phyloP scores from a whole-genome alignment of 176 grass and related monocot species.

The Stipa capillata region DNA sequence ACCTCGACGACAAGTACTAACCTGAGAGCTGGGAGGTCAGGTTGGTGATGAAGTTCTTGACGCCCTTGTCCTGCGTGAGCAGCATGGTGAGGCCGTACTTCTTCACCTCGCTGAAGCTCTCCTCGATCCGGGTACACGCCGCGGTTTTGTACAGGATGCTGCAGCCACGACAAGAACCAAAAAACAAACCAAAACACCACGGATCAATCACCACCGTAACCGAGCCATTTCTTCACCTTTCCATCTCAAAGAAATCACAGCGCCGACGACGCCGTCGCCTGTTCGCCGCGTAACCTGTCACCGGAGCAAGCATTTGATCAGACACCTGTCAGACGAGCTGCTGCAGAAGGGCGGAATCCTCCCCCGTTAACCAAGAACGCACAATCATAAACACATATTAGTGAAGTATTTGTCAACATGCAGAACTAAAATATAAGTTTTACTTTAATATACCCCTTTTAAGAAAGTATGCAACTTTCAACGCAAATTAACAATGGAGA shows the following conservation, averaged over 20 bases:
- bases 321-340: neutral
- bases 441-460: too few relatives aligned
- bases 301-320: slow-evolving; percentile 26
- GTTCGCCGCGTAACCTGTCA: slow-evolving; percentile 90
- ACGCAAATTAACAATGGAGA: too few relatives aligned
- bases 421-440: too few relatives aligned
- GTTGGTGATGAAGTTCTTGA: slow-evolving; percentile 61
- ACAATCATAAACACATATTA: too few relatives aligned
- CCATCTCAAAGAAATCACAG: neutral
- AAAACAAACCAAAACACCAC: neutral
- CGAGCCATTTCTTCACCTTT: neutral
- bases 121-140: slow-evolving; percentile 84
- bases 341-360: neutral
- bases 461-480: too few relatives aligned
- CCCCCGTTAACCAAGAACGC: too few relatives aligned
- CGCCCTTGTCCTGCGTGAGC: slow-evolving; percentile 79
- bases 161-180: too few relatives aligned
- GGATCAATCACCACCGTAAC: neutral
- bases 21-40: slow-evolving; percentile 87
- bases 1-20: too few relatives aligned
- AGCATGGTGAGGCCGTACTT: slow-evolving; percentile 95
- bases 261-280: slow-evolving; percentile 33
- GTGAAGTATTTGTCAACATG: too few relatives aligned
- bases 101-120: slow-evolving; percentile 94
- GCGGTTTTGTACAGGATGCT: slow-evolving; percentile 96